Evolutionary conservation across 129 eudicot genomes (phyloP).

Genomic region (Kitagawia praeruptora): DNA sequence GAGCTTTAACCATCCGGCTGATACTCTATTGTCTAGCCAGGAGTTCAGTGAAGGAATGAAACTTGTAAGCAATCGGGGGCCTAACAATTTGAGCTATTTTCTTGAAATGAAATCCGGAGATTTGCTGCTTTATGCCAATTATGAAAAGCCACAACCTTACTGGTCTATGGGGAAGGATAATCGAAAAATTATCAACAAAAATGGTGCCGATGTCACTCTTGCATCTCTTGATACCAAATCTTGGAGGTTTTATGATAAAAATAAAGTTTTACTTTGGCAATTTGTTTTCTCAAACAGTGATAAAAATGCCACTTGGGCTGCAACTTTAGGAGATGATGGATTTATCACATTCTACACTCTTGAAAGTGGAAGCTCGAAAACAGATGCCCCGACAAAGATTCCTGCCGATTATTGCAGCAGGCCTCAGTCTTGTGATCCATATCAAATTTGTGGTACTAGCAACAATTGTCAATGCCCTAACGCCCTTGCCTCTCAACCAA

Average conservation of each 20-base stretch:
- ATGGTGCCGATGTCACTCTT: conserved; percentile 31
- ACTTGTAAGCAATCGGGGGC: conserved; percentile 38
- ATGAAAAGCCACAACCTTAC: conserved; percentile 54
- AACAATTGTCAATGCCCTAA: conserved; percentile 57
- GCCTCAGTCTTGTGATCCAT: conserved; percentile 68
- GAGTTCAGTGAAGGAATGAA: conserved; percentile 60
- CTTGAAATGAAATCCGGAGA: conserved; percentile 52
- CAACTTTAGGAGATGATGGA: conserved; percentile 60
- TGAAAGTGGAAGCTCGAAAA: conserved; percentile 17
- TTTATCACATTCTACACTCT: conserved; percentile 47
- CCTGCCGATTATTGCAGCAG: conserved; percentile 63
- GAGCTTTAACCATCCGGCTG: conserved; percentile 66
- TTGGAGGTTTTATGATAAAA: conserved; percentile 66
- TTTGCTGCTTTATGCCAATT: conserved; percentile 50
- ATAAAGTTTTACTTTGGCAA: conserved; percentile 47
- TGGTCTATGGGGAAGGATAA: conserved; percentile 66
- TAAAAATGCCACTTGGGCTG: conserved; percentile 53
- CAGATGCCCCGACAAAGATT: conserved; percentile 29
- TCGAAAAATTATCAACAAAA: conserved; percentile 49
- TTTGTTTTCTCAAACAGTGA: conserved; percentile 40
- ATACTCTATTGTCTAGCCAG: conserved; percentile 63
- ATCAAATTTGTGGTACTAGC: conserved; percentile 44
- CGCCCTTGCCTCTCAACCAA: conserved; percentile 23
- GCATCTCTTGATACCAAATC: conserved; percentile 56
- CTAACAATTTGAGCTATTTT: conserved; percentile 45